Evolutionary conservation across 768 basidiomycete genomes (phyloP), one percentile per base, ranked within the genome.

Genomic region (Trametes cingulata): DNA sequence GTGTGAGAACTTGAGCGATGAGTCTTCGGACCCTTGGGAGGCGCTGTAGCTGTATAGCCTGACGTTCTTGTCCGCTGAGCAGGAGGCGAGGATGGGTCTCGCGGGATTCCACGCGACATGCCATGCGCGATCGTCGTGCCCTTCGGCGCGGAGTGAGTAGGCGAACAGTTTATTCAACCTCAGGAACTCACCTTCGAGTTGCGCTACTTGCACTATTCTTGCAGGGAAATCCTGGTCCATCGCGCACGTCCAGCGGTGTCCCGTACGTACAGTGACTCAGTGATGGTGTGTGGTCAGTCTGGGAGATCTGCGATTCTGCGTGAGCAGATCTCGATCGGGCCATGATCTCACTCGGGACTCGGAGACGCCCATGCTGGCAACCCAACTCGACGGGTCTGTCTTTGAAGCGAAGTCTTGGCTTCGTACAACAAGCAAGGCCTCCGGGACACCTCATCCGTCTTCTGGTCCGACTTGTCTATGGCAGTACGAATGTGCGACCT

Each of bases 21-120:
- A 49, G 24, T 8, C 56, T 13, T 53, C 29, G n/a, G 57, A 2
- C 8, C 50, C 13, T 17, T 70, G 57, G 0, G 70, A 63, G 4
- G 69, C 41, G 15, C 65, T 59, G 76, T 95, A 98, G 24, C 77
- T 77, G 71, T 93, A 98, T 47, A 98, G 74, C 41, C 94, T 82
- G 56, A 98, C 88, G 2, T 92, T 85, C 74, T 93, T 97, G 75
- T 99, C 97, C 6, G 91, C 86, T 5, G 96, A 98, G 71, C 95
- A 99, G 6, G 95, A 95, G 0, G 96, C 94, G 14, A 99, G 77
- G 19, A 95, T 69, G 0, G 91, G 84, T 56, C 88, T 85, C 2
- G 78, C 74, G 0, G 93, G 91, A 71, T 96, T 96, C 92, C 94
- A 98, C 6, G 91, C 85, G 27, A 91, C 79, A 54, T 86, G 78